Conservation (phyloP, 2,329 filamentous ascomycete species). For the Fusarium sp. region DNA sequence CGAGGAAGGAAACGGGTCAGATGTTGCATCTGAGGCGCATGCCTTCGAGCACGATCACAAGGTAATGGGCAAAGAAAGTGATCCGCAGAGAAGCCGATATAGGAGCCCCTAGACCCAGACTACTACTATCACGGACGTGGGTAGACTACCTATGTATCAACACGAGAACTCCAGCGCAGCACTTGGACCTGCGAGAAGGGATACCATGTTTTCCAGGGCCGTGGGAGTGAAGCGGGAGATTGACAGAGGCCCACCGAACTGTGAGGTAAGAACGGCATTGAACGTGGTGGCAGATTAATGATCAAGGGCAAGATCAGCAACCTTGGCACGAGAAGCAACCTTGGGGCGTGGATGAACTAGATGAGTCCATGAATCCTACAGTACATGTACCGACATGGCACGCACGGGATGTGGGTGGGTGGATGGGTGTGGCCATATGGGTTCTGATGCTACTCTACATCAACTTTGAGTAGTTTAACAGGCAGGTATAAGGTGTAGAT, state of each 20-base stretch:
- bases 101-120: slow-evolving; percentile 21
- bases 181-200: neutral
- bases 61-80: neutral
- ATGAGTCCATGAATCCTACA: neutral
- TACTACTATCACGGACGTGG: neutral
- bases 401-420: neutral
- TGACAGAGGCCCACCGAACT: slow-evolving; percentile 9
- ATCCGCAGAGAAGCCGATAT: slow-evolving; percentile 15
- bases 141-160: neutral
- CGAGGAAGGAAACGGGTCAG: neutral
- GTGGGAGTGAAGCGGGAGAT: slow-evolving; percentile 9
- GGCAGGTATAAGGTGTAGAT: neutral
- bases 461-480: neutral
- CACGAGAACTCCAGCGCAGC: slow-evolving; percentile 1
- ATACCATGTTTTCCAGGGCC: neutral
- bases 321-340: neutral
- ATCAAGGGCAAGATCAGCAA: slow-evolving; percentile 1
- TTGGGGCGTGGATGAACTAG: neutral
- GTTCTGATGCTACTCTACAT: neutral
- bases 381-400: neutral
- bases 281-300: neutral
- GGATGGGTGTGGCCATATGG: neutral
- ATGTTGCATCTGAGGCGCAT: neutral
- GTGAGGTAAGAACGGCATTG: neutral
- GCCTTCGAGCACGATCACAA: neutral